These are phyloP conservation scores for Plenodomus lindquistii DNA, from an alignment of 2,329 filamentous ascomycete species.

Conservation along the genomic window DNA sequence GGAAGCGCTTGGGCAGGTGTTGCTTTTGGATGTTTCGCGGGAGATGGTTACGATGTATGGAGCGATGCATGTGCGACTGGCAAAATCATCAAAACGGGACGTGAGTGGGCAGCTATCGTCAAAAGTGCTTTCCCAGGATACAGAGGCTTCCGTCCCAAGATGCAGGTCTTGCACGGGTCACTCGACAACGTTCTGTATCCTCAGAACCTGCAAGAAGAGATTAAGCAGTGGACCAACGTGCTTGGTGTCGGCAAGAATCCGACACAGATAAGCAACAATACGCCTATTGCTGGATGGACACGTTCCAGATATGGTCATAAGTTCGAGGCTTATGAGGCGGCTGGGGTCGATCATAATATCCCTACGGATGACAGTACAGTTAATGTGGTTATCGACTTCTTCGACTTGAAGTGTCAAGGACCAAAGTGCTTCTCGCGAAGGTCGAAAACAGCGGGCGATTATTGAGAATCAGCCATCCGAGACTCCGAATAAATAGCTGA, in stretches of 20 bases:
- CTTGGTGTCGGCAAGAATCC: conserved; percentile 30
- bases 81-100: conserved; percentile 35
- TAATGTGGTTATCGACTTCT: conserved; percentile 37
- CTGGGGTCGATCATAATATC: conserved; percentile 36
- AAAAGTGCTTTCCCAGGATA: conserved; percentile 36
- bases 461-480: too few species aligned
- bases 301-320: conserved; percentile 31
- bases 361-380: conserved; percentile 26
- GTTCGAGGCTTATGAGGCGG: conserved; percentile 39
- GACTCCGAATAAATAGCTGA: too few species aligned
- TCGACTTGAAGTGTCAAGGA: conserved; percentile 33
- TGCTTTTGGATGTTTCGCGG: conserved; percentile 42
- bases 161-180: conserved; percentile 38
- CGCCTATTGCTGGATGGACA: conserved; percentile 38
- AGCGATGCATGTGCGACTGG: conserved; percentile 37
- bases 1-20: conserved; percentile 42
- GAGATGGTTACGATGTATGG: conserved; percentile 36
- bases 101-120: conserved; percentile 36
- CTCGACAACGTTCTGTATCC: conserved; percentile 32
- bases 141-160: conserved; percentile 34
- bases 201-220: conserved; percentile 39
- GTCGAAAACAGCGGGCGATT: not conserved
- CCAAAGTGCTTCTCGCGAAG: conserved; percentile 21
- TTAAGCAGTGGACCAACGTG: conserved; percentile 42
- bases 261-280: conserved; percentile 25